Conservation (phyloP, 805 yeast species). For the Tetrapisispora fleetii region DNA sequence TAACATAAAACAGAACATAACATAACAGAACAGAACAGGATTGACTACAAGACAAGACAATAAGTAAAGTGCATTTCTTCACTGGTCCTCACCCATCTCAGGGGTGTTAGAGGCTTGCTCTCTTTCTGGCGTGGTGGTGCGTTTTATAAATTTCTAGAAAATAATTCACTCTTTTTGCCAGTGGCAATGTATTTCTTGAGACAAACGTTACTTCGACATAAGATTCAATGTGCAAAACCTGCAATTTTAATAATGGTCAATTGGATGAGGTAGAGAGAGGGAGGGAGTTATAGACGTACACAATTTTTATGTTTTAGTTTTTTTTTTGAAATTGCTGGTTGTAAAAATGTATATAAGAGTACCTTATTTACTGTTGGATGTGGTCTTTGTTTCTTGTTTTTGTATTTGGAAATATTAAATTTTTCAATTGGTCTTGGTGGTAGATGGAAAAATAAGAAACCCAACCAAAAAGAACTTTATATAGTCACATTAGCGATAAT, state of each 20-base stretch:
- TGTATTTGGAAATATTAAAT: no score
- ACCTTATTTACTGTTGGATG: not conserved
- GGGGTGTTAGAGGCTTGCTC: no score
- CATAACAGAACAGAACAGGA: no score
- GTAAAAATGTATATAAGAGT: not conserved
- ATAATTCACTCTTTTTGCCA: not conserved
- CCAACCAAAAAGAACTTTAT: not conserved
- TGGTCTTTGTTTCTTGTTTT: not conserved
- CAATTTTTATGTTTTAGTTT: no score
- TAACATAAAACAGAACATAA: no score
- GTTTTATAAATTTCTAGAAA: not conserved
- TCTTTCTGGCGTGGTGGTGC: not conserved
- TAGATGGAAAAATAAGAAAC: not conserved
- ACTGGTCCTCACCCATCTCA: no score
- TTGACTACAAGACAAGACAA: no score
- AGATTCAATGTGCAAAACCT: not conserved
- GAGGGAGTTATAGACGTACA: no score
- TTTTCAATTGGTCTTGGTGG: not conserved
- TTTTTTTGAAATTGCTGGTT: not conserved
- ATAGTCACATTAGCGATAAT: not conserved
- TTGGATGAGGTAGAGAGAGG: no score
- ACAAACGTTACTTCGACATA: not conserved
- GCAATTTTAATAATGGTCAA: no score
- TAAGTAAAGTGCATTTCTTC: no score
- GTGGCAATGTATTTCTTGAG: not conserved